A percentile compares a stretch with the other conserved stretches of the same genome.
These are phyloP conservation scores for Priceomyces fermenticarens DNA, from an alignment of 805 yeast species.

Conservation along the genomic window DNA sequence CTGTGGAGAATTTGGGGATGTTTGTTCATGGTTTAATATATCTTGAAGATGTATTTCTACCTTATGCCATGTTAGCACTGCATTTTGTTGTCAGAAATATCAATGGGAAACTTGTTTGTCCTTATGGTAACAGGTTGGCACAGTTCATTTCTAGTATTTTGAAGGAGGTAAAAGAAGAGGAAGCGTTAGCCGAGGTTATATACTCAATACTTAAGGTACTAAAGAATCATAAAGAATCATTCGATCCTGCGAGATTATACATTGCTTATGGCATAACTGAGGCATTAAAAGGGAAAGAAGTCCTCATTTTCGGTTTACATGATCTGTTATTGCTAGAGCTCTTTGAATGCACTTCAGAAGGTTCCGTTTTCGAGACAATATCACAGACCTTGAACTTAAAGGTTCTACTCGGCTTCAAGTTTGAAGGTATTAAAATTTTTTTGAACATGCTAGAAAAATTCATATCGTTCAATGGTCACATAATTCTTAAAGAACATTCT, in stretches of 20 bases:
- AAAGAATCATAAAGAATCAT: slow-evolving; percentile 46
- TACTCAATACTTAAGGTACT: slow-evolving; percentile 42
- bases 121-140: slow-evolving; percentile 53
- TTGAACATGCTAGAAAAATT: slow-evolving; percentile 31
- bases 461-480: slow-evolving; percentile 36
- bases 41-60: slow-evolving; percentile 51
- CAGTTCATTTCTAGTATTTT: slow-evolving; percentile 43
- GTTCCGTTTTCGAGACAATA: slow-evolving; percentile 48
- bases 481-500: slow-evolving; percentile 17
- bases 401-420: slow-evolving; percentile 39
- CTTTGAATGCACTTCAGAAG: slow-evolving; percentile 43
- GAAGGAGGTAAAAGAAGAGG: slow-evolving; percentile 19
- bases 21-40: slow-evolving; percentile 34
- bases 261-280: slow-evolving; percentile 52
- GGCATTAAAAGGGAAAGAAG: slow-evolving; percentile 40
- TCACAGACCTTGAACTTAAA: slow-evolving; percentile 52
- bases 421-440: slow-evolving; percentile 16
- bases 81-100: slow-evolving; percentile 47
- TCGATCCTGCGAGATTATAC: slow-evolving; percentile 70
- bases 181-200: slow-evolving; percentile 22
- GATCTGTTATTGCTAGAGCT: slow-evolving; percentile 22
- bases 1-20: slow-evolving; percentile 38
- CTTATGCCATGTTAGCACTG: slow-evolving; percentile 60
- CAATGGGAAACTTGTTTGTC: slow-evolving; percentile 42
- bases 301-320: slow-evolving; percentile 24